Evolutionary conservation across 2,329 filamentous ascomycete species (phyloP), one percentile per base, ranked within the genome.

Genomic region (Thielaviopsis euricoi): DNA sequence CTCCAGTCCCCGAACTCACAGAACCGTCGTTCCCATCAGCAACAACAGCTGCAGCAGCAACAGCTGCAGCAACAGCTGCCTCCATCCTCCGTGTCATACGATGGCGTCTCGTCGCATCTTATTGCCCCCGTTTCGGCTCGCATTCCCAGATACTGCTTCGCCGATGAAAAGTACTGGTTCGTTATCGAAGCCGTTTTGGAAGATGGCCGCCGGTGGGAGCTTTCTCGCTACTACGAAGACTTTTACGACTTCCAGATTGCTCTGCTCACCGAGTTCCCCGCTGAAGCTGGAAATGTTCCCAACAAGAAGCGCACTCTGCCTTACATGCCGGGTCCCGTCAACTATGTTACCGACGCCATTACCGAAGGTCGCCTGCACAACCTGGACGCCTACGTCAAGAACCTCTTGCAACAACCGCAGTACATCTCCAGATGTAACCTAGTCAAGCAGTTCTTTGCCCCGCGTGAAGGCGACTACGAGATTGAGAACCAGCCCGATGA

Each of bases 181-280:
- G 87, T 96, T 57, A 91, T 98, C 60, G 90, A 96, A 69, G 89
- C 87, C 23, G 79, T 85, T 65, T 81, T 97, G 70, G 89, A 95
- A 66, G 90, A 97, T 67, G 90, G 89, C 53, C 80, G 87, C 52
- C 85, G 87, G 67, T 97, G 90, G 89, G 90, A 96, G 68, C 74
- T 98, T 54, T 91, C 89, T 46, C 83, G 93, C 62, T 93, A 95
- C 67, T 98, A 98, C 67, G 89, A 97, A 69, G 93, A 97, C 72
- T 98, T 98, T 68, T 98, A 97, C 72, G 93, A 97, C 70, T 91
- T 97, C 69, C 93, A 98, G 69, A 97, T 97, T 67, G 88, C 89
- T 33, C 82, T 98, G 9, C 80, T 98, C 53, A 91, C 89, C 51
- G 88, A 84, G 63, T 97, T 96, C 66, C 91, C 93, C 22, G 83